Conservation (phyloP, 1,284 basidiomycete species). For the Malassezia furfur region DNA sequence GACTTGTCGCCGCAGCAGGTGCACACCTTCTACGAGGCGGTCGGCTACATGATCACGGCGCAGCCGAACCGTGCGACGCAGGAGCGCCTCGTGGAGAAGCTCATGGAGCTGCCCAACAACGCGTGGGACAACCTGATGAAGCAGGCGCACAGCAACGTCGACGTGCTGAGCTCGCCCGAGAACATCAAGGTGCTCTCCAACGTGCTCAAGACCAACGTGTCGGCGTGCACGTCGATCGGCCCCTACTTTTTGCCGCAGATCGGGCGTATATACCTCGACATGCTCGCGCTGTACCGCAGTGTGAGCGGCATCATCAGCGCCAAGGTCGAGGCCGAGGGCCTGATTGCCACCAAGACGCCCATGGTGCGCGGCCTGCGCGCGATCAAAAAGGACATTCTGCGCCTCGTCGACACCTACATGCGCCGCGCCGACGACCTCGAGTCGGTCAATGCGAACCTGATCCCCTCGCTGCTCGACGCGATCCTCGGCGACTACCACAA, state of each 20-base stretch:
- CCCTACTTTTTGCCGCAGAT: conserved; percentile 95
- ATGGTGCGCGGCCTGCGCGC: conserved; percentile 89
- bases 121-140: conserved; percentile 97
- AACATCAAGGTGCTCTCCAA: conserved; percentile 97
- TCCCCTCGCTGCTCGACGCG: conserved; percentile 90
- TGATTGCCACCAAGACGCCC: conserved; percentile 91
- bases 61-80: conserved; percentile 96
- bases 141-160: conserved; percentile 84
- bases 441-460: conserved; percentile 78
- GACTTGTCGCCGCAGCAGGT: conserved; percentile 88
- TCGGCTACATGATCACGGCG: conserved; percentile 98
- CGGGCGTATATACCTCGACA: conserved; percentile 90
- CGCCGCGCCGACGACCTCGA: conserved; percentile 93
- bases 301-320: conserved; percentile 96
- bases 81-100: conserved; percentile 82
- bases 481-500: conserved; percentile 92
- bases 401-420: conserved; percentile 91
- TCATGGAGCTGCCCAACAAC: conserved; percentile 96
- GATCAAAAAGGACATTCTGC: conserved; percentile 97
- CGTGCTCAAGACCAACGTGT: conserved; percentile 96
- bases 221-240: conserved; percentile 93
- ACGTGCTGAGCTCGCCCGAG: conserved; percentile 78
- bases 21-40: conserved; percentile 62
- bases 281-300: conserved; percentile 95
- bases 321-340: conserved; percentile 67